Base-by-base conservation (phyloP, 2,329 filamentous ascomycete species). In the Phyllosticta citriasiana region DNA sequence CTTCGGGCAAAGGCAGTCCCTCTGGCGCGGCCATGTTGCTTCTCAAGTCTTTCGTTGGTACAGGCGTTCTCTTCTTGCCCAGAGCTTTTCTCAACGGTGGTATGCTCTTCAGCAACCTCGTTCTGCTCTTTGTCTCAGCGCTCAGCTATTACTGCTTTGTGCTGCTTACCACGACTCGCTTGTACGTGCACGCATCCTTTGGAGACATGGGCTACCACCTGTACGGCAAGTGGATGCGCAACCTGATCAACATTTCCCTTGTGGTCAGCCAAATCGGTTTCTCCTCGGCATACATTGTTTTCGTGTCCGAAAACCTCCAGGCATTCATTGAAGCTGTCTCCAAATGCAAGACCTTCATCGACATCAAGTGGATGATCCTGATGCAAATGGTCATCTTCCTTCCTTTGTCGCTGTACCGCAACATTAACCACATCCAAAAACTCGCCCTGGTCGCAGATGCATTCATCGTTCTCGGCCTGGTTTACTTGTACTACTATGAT, bases 111-210 rank as follows among this genome's bases (percentile, higher is more conserved):
- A 96, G 91, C 69, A 96, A 95, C 71, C 66, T 95, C 57, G 88
- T 99, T 16, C 83, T 99, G n/a, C 79, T 99, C 24, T 83, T 81
- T 50, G 90, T 99, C 16, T 92, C 94, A 6, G 79, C 83, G 2
- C 79, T 99, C 63, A 97, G 92, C 72, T 99, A 96, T 76, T 96
- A 97, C 78, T 97, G 92, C 77, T 99, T 99, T 75, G 91, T 99
- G 52, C 81, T 99, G 14, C 83, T 99, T 33, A 91, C 97, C 64
- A 87, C 87, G 63, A 94, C 91, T 1, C 88, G 94, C 35, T 79
- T 96, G 56, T 88, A 85, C 71, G 84, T 97, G 27, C 88, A 92
- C 56, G 91, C 89, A n/a, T 97, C 94, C 0, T 99, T 97, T 76
- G 94, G 94, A 74, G 94, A 97, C 70, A 96, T 99, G 77, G 94